A percentile compares a stretch with the other conserved stretches of the same genome.
These are phyloP conservation scores for Fusarium ramigenum DNA, from an alignment of 2,329 filamentous ascomycete genomes.

Conservation along the genomic window DNA sequence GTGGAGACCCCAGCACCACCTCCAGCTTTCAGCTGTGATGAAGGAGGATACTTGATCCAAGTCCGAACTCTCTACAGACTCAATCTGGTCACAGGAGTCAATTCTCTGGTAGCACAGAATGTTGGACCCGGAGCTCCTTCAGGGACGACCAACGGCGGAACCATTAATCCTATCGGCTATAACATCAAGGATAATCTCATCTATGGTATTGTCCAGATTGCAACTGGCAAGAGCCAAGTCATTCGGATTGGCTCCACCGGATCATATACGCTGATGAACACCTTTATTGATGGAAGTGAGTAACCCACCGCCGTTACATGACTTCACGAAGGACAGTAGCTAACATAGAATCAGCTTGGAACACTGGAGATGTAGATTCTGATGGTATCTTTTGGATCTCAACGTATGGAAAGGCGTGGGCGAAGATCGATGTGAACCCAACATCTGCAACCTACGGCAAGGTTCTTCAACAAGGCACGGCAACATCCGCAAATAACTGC, in stretches of 20 bases:
- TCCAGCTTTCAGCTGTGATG: slow-evolving; percentile 12
- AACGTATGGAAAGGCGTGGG: neutral
- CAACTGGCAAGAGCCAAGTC: neutral
- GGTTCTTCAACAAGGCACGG: neutral
- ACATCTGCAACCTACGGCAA: neutral
- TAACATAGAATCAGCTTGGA: neutral
- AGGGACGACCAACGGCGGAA: neutral
- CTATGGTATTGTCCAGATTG: slow-evolving; percentile 11
- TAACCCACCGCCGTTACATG: fast-evolving
- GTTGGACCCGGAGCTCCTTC: neutral
- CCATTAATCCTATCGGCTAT: slow-evolving; percentile 2
- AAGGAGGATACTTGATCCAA: slow-evolving; percentile 21
- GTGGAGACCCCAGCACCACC: slow-evolving; percentile 8
- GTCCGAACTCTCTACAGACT: slow-evolving; percentile 2
- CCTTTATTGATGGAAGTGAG: neutral
- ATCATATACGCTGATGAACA: slow-evolving; percentile 8
- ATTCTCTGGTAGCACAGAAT: neutral
- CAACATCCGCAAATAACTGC: neutral
- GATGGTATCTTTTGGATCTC: slow-evolving; percentile 10
- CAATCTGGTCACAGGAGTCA: neutral
- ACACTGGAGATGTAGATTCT: neutral
- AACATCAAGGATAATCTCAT: slow-evolving; percentile 8
- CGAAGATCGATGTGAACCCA: slow-evolving; percentile 7
- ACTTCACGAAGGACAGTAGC: neutral
- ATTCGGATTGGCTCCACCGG: slow-evolving; percentile 4